Evolutionary conservation across 2,329 filamentous ascomycete genomes (phyloP), one percentile per base, ranked within the genome.

Genomic region (Arthrobotrys iridis): DNA sequence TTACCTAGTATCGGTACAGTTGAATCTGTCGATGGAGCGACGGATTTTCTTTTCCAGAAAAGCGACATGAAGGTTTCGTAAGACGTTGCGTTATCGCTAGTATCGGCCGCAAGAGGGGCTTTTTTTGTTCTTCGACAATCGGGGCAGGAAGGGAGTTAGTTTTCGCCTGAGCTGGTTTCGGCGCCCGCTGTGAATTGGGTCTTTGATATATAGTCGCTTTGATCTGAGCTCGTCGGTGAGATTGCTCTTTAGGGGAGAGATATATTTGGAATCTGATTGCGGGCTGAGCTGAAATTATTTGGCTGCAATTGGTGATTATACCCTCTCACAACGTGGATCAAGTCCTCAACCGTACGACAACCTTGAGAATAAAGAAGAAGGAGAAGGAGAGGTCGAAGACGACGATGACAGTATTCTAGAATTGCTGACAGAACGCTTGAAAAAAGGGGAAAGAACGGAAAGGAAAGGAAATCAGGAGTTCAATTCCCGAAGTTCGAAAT

Each of bases 1-100:
- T 62, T 63, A 75, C 63, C 71, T 75, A 75, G 57, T 20, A 75
- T 75, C 3, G 71, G 63, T 15, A 64, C 63, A n/a, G 71, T 75
- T 40, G 71, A 75, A 50, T 75, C 71, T 15, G 71, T 75, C 63
- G 71, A 75, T 50, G 71, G 71, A 28, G 71, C 63, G 63, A 75
- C 71, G 4, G 71, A 75, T 40, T 75, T 75, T 40, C 71, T 64
- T 63, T 75, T 75, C 71, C 71, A 75, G 57, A 75, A 75, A 8
- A 73, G 59, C 22, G 71, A 62, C 71, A 75, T 75, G 40, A 37
- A 28, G 6, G 18, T 26, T 58, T 7, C 26, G 7, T 40, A 26
- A 20, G 20, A 13, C 20, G 26, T n/a, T 30, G 37, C 18, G 7
- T 40, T 68, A 37, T 52, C 30, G 30, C 18, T 64, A 8, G 59